Percentiles rank a stretch among this genome's conserved stretches.
Evolutionary conservation across 106 monocot species (phyloP).

Genomic region (Allium sativum): DNA sequence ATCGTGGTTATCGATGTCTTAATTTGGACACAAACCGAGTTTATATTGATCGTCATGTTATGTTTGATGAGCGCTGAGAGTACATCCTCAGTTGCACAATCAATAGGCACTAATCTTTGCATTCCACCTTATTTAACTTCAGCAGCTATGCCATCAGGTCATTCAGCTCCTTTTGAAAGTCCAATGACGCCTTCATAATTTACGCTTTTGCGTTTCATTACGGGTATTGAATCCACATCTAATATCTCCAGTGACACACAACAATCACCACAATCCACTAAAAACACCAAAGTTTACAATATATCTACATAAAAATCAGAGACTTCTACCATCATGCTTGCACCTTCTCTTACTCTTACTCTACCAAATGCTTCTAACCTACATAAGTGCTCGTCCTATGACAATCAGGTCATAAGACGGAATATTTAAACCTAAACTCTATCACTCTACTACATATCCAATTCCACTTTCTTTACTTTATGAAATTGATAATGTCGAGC

Average conservation of each 20-base stretch:
- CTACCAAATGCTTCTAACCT: not conserved
- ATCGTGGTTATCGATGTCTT: not conserved
- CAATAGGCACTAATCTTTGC: not conserved
- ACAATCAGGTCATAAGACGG: not conserved
- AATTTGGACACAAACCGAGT: not conserved
- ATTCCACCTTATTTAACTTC: too few relatives aligned
- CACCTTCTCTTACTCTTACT: too few relatives aligned
- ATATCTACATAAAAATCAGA: too few relatives aligned
- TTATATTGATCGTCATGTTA: not conserved
- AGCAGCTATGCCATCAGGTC: too few relatives aligned
- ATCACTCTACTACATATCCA: not conserved
- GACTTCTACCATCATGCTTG: too few relatives aligned
- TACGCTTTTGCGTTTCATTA: too few relatives aligned
- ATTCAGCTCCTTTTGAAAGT: too few relatives aligned
- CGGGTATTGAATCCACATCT: too few relatives aligned
- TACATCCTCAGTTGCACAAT: not conserved
- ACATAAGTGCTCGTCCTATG: not conserved
- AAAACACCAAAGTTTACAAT: too few relatives aligned
- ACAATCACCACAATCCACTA: too few relatives aligned
- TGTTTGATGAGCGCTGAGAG: not conserved
- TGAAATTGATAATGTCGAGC: not conserved
- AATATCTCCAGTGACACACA: too few relatives aligned
- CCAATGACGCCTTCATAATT: too few relatives aligned
- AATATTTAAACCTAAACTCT: not conserved
- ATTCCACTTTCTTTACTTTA: not conserved